Conservation (phyloP, 2,329 filamentous ascomycete genomes). For the Exophiala dermatitidis region DNA sequence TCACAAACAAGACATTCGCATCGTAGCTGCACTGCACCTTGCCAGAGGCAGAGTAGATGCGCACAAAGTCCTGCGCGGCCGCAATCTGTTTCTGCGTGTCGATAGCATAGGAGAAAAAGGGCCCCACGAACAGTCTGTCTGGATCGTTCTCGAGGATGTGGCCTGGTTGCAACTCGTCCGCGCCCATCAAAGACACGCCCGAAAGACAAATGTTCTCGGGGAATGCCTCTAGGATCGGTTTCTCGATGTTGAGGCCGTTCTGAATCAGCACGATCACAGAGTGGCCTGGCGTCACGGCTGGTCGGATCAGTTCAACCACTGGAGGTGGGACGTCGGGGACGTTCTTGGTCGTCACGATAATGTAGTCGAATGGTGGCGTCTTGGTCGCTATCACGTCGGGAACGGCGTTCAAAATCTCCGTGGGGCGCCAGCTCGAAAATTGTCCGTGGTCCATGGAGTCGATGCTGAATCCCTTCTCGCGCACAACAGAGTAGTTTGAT, state of each 20-base stretch:
- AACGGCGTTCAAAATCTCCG: constrained; percentile 43
- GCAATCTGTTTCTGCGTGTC: constrained; percentile 12
- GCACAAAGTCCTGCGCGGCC: constrained; percentile 40
- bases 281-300: constrained; percentile 45
- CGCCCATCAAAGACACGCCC: constrained; percentile 48
- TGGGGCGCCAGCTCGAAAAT: constrained; percentile 46
- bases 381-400: constrained; percentile 36
- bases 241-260: constrained; percentile 59
- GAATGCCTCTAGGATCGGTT: constrained; percentile 45
- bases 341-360: constrained; percentile 54
- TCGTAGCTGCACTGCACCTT: constrained; percentile 41
- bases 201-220: constrained; percentile 48
- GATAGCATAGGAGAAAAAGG: constrained; percentile 26
- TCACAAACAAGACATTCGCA: constrained; percentile 27
- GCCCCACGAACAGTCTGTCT: constrained; percentile 47
- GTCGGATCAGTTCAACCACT: constrained; percentile 44
- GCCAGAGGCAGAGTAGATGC: constrained; percentile 42
- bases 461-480: constrained; percentile 48
- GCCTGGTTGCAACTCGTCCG: constrained; percentile 43
- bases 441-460: constrained; percentile 46
- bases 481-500: constrained; percentile 50
- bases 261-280: constrained; percentile 54
- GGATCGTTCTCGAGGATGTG: constrained; percentile 47
- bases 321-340: constrained; percentile 48
- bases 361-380: constrained; percentile 45